These are phyloP conservation scores for Fusarium cyanostomum DNA, from an alignment of 2,329 filamentous ascomycete species.

Conservation along the genomic window DNA sequence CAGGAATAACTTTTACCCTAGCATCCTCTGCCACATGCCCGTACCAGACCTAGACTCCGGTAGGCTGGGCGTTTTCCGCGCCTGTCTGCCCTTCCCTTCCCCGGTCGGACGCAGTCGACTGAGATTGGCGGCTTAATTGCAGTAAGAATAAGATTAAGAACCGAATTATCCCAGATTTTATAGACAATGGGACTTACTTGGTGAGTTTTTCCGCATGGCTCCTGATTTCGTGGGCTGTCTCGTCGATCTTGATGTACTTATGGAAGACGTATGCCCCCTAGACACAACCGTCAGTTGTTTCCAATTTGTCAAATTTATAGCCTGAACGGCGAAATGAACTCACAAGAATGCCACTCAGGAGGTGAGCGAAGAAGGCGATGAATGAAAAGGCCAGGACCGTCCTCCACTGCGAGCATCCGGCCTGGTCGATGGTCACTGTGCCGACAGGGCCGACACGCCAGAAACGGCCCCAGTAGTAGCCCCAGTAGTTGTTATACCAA, in stretches of 20 bases:
- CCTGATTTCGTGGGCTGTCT: constrained; percentile 1
- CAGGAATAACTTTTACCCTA: too few species aligned
- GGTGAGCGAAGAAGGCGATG: constrained; percentile 33
- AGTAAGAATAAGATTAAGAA: too few species aligned
- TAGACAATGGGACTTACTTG: background rate
- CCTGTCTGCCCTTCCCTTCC: background rate
- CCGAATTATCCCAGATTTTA: background rate
- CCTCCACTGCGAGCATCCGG: constrained; percentile 37
- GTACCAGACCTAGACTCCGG: too few species aligned
- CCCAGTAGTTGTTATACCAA: constrained; percentile 43
- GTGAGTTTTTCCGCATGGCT: constrained; percentile 1
- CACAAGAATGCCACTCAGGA: constrained; percentile 37
- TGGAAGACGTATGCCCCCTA: constrained; percentile 24
- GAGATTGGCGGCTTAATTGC: background rate
- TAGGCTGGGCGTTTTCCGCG: background rate
- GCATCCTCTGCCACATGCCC: too few species aligned
- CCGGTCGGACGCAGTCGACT: background rate
- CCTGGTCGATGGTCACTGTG: constrained; percentile 1
- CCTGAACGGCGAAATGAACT: background rate
- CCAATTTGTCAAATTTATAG: background rate
- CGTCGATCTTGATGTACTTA: constrained; percentile 17
- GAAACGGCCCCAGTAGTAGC: constrained; percentile 41
- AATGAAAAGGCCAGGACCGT: constrained; percentile 39
- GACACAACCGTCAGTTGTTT: background rate
- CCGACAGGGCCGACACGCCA: constrained; percentile 26